Evolutionary conservation across 805 yeast genomes (phyloP).

Genomic region (Yarrowia divulgata): DNA sequence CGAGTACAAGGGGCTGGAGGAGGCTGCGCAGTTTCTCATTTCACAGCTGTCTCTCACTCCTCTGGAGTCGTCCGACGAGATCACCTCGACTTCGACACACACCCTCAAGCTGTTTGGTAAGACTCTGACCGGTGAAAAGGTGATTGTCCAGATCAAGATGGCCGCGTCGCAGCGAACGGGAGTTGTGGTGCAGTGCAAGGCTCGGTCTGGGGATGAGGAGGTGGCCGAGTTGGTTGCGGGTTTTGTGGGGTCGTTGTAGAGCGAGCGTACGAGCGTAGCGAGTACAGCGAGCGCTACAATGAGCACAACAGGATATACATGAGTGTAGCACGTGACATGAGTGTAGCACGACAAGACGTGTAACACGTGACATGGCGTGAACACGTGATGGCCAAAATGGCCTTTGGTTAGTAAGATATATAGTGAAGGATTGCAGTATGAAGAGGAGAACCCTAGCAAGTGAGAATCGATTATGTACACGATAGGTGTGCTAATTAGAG

Average conservation of each 20-base stretch:
- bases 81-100: slow-evolving; percentile 67
- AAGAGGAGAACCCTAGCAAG: too few species aligned
- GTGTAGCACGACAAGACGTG: too few species aligned
- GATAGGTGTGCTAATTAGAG: too few species aligned
- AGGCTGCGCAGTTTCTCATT: slow-evolving; percentile 63
- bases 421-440: slow-evolving; percentile 9
- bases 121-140: slow-evolving; percentile 60
- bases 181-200: slow-evolving; percentile 47
- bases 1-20: slow-evolving; percentile 57
- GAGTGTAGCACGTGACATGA: too few species aligned
- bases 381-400: not conserved
- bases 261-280: too few species aligned
- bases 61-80: slow-evolving; percentile 69
- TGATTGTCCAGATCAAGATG: slow-evolving; percentile 55
- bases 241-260: slow-evolving; percentile 44
- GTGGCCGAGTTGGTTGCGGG: slow-evolving; percentile 60
- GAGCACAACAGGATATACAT: too few species aligned
- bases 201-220: slow-evolving; percentile 52
- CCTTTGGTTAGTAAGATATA: slow-evolving; percentile 14
- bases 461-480: too few species aligned
- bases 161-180: slow-evolving; percentile 56
- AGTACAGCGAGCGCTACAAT: not conserved
- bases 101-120: slow-evolving; percentile 83
- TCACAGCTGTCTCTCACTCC: slow-evolving; percentile 69
- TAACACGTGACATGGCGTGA: too few species aligned